Base-by-base conservation (phyloP, 1,139 yeast species). In the Kazachstania sp. region DNA sequence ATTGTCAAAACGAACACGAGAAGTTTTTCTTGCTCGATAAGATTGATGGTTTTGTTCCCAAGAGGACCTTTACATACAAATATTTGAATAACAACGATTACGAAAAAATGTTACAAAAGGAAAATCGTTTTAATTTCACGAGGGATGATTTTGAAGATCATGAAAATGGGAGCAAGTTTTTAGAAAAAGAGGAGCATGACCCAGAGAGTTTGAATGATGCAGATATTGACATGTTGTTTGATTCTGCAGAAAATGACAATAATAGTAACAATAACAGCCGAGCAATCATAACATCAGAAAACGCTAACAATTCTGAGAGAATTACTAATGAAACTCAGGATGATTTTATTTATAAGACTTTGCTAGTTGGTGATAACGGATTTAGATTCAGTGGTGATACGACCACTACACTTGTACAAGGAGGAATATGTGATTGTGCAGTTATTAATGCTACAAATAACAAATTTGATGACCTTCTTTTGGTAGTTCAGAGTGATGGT, bases 151-250 rank as follows among this genome's bases (percentile, higher is more conserved):
- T 2, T 23, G 28, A 23, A 23, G 28, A 23, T 31, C 11, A 13
- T 31, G 11, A 13, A 6, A 13, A 8, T 31, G 13, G 28, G 28
- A 23, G 28, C 6, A 23, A 23, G 6, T 23, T 23, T 4, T 23
- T 23, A 23, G 28, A 23, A 37, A 18, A 18, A 15, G 16, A 9
- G 9, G 40, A 11, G 28, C 8, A 5, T 15, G 13, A 54, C 30
- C 47, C 51, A 2, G 54, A 51, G 20, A 51, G 53, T 2, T 39
- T 54, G 34, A 53, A 54, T 39, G 59, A 57, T 44, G 48, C 55
- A 2, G 57, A 54, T 47, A 41, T 56, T 19, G 59, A 56, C 23
- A 43, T 45, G 30, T 20, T 56, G 16, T 45, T 50, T 3, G 45
- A 41, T 7, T n/a, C 28, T 7, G 28, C 6, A 23, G 28, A 23